phyloP scores from a whole-genome alignment of 2,329 filamentous ascomycete species.

The Talaromyces funiculosus region DNA sequence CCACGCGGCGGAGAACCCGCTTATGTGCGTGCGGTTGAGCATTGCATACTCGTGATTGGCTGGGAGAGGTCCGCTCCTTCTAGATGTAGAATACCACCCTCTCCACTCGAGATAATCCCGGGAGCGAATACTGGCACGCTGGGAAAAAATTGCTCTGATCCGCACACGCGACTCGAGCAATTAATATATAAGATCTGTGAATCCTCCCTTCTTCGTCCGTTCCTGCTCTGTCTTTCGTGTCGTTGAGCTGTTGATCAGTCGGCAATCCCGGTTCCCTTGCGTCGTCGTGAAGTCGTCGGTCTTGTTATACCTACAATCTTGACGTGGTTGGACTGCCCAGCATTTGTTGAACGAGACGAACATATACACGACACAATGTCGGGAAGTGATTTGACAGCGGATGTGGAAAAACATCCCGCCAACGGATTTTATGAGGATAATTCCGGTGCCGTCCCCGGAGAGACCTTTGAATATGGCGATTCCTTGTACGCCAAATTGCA shows the following conservation, averaged over 20 bases:
- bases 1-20: constrained; percentile 6
- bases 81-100: background rate
- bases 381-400: constrained; percentile 17
- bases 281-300: background rate
- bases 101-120: background rate
- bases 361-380: background rate
- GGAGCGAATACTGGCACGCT: background rate
- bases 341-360: background rate
- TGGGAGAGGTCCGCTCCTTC: constrained; percentile 10
- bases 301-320: background rate
- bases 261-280: background rate
- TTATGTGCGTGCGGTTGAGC: background rate
- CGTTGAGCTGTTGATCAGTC: background rate
- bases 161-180: constrained; percentile 1
- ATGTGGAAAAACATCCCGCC: constrained; percentile 29
- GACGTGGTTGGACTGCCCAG: background rate
- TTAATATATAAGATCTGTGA: background rate
- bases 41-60: background rate
- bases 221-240: background rate
- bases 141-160: background rate
- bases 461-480: constrained; percentile 55
- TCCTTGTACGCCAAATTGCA: constrained; percentile 55
- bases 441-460: constrained; percentile 50
- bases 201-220: background rate
- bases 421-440: constrained; percentile 28